A percentile compares a stretch with the other conserved stretches of the same genome.
These are phyloP conservation scores for Didymella lethalis DNA, from an alignment of 2,329 filamentous ascomycete species.

Conservation along the genomic window DNA sequence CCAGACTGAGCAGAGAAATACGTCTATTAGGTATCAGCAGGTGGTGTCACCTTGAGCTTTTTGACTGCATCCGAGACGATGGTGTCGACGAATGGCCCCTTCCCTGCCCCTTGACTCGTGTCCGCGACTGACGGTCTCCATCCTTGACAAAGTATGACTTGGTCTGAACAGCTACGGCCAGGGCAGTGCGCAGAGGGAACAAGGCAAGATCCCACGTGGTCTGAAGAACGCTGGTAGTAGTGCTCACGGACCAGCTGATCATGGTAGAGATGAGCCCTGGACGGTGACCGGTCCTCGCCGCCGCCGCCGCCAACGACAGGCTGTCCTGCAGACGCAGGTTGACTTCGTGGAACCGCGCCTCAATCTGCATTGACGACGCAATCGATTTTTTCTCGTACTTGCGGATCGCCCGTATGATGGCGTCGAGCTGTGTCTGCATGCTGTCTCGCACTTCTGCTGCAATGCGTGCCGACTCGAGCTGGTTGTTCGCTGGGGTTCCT, in stretches of 20 bases:
- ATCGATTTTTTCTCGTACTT: slow-evolving; percentile 90
- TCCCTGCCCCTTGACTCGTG: slow-evolving; percentile 33
- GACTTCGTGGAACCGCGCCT: slow-evolving; percentile 75
- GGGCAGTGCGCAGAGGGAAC: slow-evolving; percentile 41
- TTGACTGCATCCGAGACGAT: slow-evolving; percentile 43
- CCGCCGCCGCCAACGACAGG: slow-evolving; percentile 79
- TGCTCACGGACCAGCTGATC: slow-evolving; percentile 39
- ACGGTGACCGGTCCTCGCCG: slow-evolving; percentile 52
- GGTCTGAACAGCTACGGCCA: slow-evolving; percentile 22
- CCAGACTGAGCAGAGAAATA: slow-evolving; percentile 1
- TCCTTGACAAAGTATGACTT: slow-evolving; percentile 35
- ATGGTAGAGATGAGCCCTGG: slow-evolving; percentile 43
- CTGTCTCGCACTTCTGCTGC: slow-evolving; percentile 66
- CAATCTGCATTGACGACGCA: slow-evolving; percentile 76
- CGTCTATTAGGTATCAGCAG: slow-evolving; percentile 22
- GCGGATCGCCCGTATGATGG: slow-evolving; percentile 84
- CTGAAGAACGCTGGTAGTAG: slow-evolving; percentile 35
- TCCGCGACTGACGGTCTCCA: slow-evolving; percentile 35
- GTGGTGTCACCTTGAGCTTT: slow-evolving; percentile 30
- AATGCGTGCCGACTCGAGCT: slow-evolving; percentile 53
- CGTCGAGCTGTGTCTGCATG: slow-evolving; percentile 84
- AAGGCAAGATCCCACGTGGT: slow-evolving; percentile 38
- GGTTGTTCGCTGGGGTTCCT: slow-evolving; percentile 49
- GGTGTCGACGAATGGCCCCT: slow-evolving; percentile 36
- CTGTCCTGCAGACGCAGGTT: slow-evolving; percentile 78